These are phyloP conservation scores for Picochlorum costavermella DNA, from an alignment of 139 green algal genomes.

Conservation along the genomic window DNA sequence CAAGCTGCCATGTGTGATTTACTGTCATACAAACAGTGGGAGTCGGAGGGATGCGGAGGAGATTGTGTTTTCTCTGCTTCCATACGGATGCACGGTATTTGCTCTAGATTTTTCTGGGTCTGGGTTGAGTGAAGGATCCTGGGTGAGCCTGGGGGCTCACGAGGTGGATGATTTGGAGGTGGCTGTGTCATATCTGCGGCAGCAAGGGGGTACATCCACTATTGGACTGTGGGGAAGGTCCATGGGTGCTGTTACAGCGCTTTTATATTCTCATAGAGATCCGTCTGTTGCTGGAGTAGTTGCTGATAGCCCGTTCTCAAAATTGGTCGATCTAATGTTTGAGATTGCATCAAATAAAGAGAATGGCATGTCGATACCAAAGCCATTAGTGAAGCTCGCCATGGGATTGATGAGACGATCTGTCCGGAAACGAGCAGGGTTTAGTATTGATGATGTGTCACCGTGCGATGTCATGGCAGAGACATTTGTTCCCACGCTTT, in stretches of 20 bases:
- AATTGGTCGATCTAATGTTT: conserved; percentile 78
- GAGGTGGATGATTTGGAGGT: conserved; percentile 76
- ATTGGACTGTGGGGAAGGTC: conserved; percentile 89
- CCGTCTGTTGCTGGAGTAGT: conserved; percentile 70
- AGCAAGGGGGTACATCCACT: conserved; percentile 37
- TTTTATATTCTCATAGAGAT: conserved; percentile 72
- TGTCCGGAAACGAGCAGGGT: conserved; percentile 64
- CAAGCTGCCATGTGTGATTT: conserved; percentile 64
- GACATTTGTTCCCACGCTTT: conserved; percentile 77
- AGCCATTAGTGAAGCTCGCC: conserved; percentile 29
- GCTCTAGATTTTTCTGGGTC: conserved; percentile 82
- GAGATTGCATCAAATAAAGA: conserved; percentile 74
- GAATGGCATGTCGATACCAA: conserved; percentile 3
- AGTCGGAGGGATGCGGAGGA: conserved; percentile 73
- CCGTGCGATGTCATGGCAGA: conserved; percentile 36
- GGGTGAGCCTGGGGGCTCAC: conserved; percentile 77
- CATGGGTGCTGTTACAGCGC: conserved; percentile 90
- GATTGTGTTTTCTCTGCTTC: conserved; percentile 64
- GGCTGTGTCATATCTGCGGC: conserved; percentile 51
- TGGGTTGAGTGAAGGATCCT: conserved; percentile 79
- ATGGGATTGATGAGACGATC: conserved; percentile 61
- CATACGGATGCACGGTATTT: conserved; percentile 68
- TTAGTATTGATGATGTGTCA: conserved; percentile 67
- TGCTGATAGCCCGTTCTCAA: conserved; percentile 85
- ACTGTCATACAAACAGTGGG: conserved; percentile 86